Conservation (phyloP, 805 yeast species). For the Suhomyces sp. region DNA sequence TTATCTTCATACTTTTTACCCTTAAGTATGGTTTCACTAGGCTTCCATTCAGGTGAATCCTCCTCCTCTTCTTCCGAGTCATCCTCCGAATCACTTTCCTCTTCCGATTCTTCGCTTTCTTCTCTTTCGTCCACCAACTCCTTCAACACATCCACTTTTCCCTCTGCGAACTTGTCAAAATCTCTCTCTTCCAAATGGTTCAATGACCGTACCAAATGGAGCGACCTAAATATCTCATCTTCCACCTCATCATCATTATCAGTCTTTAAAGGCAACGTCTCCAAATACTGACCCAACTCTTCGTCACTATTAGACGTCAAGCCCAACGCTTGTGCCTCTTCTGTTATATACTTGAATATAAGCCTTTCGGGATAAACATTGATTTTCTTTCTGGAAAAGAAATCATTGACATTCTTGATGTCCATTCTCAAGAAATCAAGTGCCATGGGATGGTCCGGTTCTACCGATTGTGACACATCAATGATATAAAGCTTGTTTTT, state of each 20-base stretch:
- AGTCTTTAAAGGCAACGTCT: conserved; percentile 55
- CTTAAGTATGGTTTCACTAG: conserved; percentile 34
- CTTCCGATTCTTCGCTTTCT: conserved; percentile 24
- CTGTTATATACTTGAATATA: conserved; percentile 75
- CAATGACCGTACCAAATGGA: conserved; percentile 74
- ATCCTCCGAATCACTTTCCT: conserved; percentile 20
- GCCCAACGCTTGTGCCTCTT: conserved; percentile 37
- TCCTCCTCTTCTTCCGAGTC: conserved; percentile 21
- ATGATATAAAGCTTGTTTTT: conserved; percentile 74
- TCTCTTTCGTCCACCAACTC: conserved; percentile 49
- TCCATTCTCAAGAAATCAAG: conserved; percentile 96
- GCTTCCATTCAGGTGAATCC: not conserved
- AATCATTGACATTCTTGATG: conserved; percentile 90
- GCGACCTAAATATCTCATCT: conserved; percentile 84
- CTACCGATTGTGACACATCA: conserved; percentile 97
- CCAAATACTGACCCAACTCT: conserved; percentile 42
- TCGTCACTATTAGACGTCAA: conserved; percentile 40
- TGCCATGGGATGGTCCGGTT: conserved; percentile 97
- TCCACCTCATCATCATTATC: conserved; percentile 55
- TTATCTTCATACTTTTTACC: conserved; percentile 82
- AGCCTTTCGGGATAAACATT: conserved; percentile 77
- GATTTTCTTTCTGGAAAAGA: conserved; percentile 69
- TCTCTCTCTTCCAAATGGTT: conserved; percentile 89
- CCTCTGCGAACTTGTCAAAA: conserved; percentile 71
- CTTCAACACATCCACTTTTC: conserved; percentile 75